Conservation (phyloP, 2,329 filamentous ascomycete genomes). For the Fusarium drepaniforme region DNA sequence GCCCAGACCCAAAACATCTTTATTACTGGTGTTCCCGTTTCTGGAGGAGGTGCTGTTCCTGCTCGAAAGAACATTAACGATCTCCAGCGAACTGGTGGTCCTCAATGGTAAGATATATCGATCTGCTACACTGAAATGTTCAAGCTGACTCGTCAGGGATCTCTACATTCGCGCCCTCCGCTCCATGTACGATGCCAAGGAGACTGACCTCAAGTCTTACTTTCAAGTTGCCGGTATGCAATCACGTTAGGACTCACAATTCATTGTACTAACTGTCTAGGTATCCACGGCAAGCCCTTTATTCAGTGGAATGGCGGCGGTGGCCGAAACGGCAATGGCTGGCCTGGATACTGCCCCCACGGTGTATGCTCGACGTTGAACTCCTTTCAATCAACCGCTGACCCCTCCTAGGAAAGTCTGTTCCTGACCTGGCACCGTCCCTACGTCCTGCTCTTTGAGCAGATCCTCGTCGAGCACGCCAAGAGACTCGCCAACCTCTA, state of each 20-base stretch:
- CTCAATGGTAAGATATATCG: conserved; percentile 56
- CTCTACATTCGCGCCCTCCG: conserved; percentile 62
- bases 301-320: conserved; percentile 58
- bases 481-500: conserved; percentile 61
- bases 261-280: conserved; percentile 36
- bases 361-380: conserved; percentile 47
- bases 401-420: conserved; percentile 56
- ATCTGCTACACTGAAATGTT: neutral
- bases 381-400: neutral
- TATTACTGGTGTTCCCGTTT: conserved; percentile 55
- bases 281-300: conserved; percentile 58
- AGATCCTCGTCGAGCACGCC: conserved; percentile 62
- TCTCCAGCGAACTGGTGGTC: conserved; percentile 55
- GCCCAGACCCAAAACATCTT: conserved; percentile 43
- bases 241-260: neutral
- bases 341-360: conserved; percentile 61
- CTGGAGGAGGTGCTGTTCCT: conserved; percentile 56
- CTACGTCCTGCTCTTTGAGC: conserved; percentile 68
- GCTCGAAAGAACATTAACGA: conserved; percentile 61
- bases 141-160: conserved; percentile 53
- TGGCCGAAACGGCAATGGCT: conserved; percentile 41
- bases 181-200: conserved; percentile 55
- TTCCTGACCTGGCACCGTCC: conserved; percentile 69
- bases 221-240: conserved; percentile 61
- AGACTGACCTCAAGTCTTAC: conserved; percentile 60